Base-by-base conservation (phyloP, 1,284 basidiomycete genomes). In the Rhodotorula sp. region DNA sequence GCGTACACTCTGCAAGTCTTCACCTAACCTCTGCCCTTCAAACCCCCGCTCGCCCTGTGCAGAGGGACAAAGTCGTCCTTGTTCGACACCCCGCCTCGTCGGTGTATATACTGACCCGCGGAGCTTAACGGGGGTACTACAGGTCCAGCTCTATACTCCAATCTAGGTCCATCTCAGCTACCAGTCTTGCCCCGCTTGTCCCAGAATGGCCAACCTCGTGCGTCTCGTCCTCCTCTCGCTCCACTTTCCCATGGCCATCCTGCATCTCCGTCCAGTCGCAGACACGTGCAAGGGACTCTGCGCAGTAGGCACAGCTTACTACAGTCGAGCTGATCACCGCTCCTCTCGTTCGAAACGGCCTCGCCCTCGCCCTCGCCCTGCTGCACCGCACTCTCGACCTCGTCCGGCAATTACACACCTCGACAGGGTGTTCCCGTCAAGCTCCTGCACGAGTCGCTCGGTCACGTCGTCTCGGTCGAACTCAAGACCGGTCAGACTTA, bases 401-500 rank as follows among this genome's bases (percentile, higher is more conserved):
- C 8, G 2, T 26, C 15, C 54, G 18, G 49, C 26, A 16, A n/a
- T 7, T 1, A 26, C 16, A 29, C 39, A 43, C 8, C 39, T 43
- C 39, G 23, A 26, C 29, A 62, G 46, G 69, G n/a, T 10, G 61
- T 48, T 20, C 43, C 31, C 21, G 5, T 34, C 49, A 29, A 51
- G 39, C 62, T 63, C 29, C 29, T 67, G 39, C 64, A 73, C 64
- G 83, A 83, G 78, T 79, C 93, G 69, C 86, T 98, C 57, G 97
- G 97, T 51, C 97, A 99, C 79, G 86, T 98, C 71, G 91, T 99
- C 78, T 98, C 96, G 5, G 93, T 97, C 58, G 97, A 99, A 83
- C 88, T 98, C 71, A 99, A 99, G 84, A 97, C 93, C 3, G 97
- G 96, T 23, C 90, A 97, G 82, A 88, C 97, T 70, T 99, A 99